Base-by-base conservation (phyloP, 345 rosid genomes). In the Ceriops zippeliana region DNA sequence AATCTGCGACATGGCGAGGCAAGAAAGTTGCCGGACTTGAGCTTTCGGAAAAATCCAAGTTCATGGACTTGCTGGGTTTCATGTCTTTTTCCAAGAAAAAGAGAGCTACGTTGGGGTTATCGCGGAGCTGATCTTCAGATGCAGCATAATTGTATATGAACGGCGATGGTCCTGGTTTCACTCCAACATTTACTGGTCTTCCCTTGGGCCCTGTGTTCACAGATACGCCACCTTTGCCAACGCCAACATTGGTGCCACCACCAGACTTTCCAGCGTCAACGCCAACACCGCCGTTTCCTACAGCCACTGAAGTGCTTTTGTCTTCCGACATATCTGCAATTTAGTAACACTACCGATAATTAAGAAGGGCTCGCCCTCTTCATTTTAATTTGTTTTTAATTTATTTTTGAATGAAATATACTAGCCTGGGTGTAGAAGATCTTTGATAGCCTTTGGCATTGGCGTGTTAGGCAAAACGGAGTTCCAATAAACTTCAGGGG, bases 31-130 rank as follows among this genome's bases (percentile, higher is more conserved):
- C 73, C 16, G 65, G 53, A 51, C 85, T 78, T 9, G 85, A 63
- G 65, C 61, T 83, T 76, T 71, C 60, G 5, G 83, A 65, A 86
- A 95, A 91, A 37, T 82, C 73, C 65, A 95, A 62, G 75, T 76
- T 79, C 96, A 91, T 83, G 6, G 68, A 51, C 32, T 80, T 85
- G 24, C 89, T 83, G 1, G 81, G 77, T 56, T 82, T 79, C 75
- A 95, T 30, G 68, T 89, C 89, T 69, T 91, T 89, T 65, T 91
- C 98, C 80, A 88, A 75, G 89, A 95, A 95, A 78, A 95, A 91
- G 20, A 88, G 72, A 26, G 96, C 90, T 19, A 73, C 84, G 32
- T 75, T 84, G 8, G 87, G 90, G 66, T 85, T 71, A 5, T 83
- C 87, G 17, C 75, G 93, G 26, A 88, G 75, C 76, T 95, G 99